A percentile compares a stretch with the other conserved stretches of the same genome.
Evolutionary conservation across 164 flowering plant species (phyloP).

Genomic region (Liquidambar formosana): DNA sequence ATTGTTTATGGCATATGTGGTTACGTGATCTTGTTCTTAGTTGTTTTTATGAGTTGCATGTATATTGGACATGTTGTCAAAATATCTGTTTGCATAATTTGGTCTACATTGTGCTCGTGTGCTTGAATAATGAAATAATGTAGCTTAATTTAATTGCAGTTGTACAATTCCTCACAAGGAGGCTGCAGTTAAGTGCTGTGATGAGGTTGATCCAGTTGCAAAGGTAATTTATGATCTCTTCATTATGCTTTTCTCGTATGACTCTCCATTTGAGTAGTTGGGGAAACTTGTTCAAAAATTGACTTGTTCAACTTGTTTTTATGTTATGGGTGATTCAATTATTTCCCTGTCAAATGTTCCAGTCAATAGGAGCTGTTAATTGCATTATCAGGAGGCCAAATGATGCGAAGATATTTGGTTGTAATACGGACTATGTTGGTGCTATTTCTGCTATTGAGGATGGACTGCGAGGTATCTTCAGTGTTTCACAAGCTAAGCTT

Average conservation of each 20-base stretch:
- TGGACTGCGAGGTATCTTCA: slow-evolving; percentile 67
- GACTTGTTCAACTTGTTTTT: slow-evolving; percentile 2
- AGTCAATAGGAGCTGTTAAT: slow-evolving; percentile 95
- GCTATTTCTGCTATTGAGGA: slow-evolving; percentile 90
- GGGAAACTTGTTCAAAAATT: neutral
- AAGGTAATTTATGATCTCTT: slow-evolving; percentile 50
- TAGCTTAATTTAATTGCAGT: slow-evolving; percentile 43
- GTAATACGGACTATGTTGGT: slow-evolving; percentile 84
- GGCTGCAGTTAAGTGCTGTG: slow-evolving; percentile 73
- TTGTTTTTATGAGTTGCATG: neutral
- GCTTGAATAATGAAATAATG: neutral
- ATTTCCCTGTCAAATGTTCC: slow-evolving; percentile 15
- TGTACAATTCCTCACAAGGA: slow-evolving; percentile 96
- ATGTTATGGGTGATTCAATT: slow-evolving; percentile 4
- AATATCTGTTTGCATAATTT: neutral
- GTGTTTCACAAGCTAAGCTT: slow-evolving; percentile 6
- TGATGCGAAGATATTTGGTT: slow-evolving; percentile 82
- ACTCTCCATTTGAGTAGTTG: neutral
- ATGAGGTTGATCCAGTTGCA: slow-evolving; percentile 89
- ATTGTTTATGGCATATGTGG: neutral
- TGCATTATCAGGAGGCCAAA: slow-evolving; percentile 63
- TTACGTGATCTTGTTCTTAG: neutral
- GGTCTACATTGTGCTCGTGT: neutral
- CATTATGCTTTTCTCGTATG: neutral
- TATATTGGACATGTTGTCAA: neutral